A percentile compares a stretch with the other conserved stretches of the same genome.
Conservation (phyloP, 1,139 yeast genomes). For the Lipomyces yarrowii region DNA sequence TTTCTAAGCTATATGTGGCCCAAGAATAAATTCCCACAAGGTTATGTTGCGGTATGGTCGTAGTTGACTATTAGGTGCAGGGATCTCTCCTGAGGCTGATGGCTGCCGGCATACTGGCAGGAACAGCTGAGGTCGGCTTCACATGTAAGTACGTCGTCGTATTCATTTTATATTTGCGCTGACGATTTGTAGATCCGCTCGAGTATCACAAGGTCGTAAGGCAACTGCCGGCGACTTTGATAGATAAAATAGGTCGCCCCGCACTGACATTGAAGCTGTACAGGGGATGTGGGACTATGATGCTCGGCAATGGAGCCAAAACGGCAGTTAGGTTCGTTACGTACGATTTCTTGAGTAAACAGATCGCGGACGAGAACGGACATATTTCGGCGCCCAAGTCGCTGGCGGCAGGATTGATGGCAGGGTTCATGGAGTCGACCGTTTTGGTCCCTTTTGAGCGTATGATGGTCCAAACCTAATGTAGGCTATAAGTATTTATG, state of each 20-base stretch:
- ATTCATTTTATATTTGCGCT: background rate
- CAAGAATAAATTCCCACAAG: background rate
- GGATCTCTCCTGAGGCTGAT: background rate
- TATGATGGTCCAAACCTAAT: constrained; percentile 13
- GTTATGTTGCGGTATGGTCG: background rate
- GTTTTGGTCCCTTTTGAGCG: constrained; percentile 90
- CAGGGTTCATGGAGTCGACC: constrained; percentile 71
- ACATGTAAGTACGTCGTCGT: constrained; percentile 4
- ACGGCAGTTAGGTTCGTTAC: constrained; percentile 71
- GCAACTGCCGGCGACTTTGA: constrained; percentile 55
- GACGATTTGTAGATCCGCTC: constrained; percentile 57
- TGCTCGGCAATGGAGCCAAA: constrained; percentile 74
- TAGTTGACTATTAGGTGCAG: background rate
- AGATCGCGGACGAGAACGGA: constrained; percentile 48
- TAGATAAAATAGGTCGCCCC: constrained; percentile 43
- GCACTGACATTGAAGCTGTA: constrained; percentile 45
- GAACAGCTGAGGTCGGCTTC: constrained; percentile 14
- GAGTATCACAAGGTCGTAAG: constrained; percentile 79
- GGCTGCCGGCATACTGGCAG: constrained; percentile 4
- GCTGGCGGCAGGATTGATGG: constrained; percentile 82
- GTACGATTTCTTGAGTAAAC: constrained; percentile 53
- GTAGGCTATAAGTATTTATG: background rate
- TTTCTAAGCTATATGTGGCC: background rate
- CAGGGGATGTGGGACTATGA: constrained; percentile 77
- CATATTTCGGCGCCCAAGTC: constrained; percentile 69